These are phyloP conservation scores for Solanum chiquidenum DNA, from an alignment of 257 asterid species.

Conservation along the genomic window DNA sequence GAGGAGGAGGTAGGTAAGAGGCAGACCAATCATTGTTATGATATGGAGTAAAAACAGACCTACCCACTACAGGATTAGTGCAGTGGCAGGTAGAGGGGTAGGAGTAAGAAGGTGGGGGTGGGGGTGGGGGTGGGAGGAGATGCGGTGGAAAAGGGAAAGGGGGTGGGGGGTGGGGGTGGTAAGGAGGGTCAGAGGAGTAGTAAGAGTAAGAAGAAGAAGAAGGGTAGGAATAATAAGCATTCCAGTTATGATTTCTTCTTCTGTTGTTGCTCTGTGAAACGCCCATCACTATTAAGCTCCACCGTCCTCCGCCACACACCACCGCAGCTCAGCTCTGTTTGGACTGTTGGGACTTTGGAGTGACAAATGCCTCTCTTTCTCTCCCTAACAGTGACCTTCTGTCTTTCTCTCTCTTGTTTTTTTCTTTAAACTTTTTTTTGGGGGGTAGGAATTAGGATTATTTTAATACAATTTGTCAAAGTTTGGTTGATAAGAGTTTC, in stretches of 20 bases:
- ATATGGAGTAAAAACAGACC: slow-evolving; percentile 29
- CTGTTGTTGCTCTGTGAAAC: slow-evolving; percentile 4
- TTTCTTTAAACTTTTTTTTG: neutral
- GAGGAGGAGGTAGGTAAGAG: slow-evolving; percentile 9
- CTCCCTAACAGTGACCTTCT: neutral
- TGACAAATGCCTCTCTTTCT: neutral
- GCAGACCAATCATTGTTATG: slow-evolving; percentile 13
- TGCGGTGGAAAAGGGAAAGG: slow-evolving; percentile 22
- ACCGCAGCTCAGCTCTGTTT: neutral
- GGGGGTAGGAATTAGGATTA: neutral
- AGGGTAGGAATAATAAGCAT: slow-evolving; percentile 10
- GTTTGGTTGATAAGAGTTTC: neutral
- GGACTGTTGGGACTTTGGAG: neutral
- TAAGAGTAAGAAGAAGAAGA: neutral
- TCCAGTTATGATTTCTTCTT: slow-evolving; percentile 5
- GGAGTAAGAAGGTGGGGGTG: slow-evolving; percentile 24
- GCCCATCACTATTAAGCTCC: neutral
- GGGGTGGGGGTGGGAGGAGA: slow-evolving; percentile 17
- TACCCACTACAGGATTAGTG: slow-evolving; percentile 31
- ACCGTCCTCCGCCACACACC: neutral
- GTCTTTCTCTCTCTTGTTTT: neutral
- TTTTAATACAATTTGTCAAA: neutral
- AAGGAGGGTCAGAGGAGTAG: slow-evolving; percentile 20
- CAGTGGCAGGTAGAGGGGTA: slow-evolving; percentile 25
- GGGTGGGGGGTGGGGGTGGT: slow-evolving; percentile 25